phyloP scores from a whole-genome alignment of 495 filamentous ascomycete genomes.

The Pyronema omphalodes region DNA sequence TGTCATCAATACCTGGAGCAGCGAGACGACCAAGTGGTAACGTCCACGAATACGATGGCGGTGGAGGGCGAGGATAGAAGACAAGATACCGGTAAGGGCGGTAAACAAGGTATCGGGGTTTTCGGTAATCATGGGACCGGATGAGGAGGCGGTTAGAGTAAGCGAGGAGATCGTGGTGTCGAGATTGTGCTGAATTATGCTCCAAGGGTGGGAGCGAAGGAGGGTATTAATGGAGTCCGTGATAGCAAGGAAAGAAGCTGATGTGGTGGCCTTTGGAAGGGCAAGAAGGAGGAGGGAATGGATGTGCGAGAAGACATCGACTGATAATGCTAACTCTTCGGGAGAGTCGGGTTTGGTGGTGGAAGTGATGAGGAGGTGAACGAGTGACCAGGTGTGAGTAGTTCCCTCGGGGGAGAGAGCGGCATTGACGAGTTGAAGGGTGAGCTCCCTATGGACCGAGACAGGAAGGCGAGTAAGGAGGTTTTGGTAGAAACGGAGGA shows the following conservation, averaged over 20 bases:
- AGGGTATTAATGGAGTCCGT: slow-evolving; percentile 11
- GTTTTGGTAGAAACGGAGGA: neutral
- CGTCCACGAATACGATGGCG: slow-evolving; percentile 18
- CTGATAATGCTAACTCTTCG: neutral
- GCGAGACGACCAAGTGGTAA: slow-evolving; percentile 19
- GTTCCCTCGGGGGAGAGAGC: slow-evolving; percentile 7
- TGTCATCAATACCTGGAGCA: slow-evolving; percentile 12
- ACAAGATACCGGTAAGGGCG: slow-evolving; percentile 7
- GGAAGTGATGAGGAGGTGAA: slow-evolving; percentile 9
- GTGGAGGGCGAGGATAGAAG: slow-evolving; percentile 11
- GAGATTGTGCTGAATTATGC: slow-evolving; percentile 19
- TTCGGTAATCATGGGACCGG: slow-evolving; percentile 9
- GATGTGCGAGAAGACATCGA: neutral
- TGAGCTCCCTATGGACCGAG: neutral
- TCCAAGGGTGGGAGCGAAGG: slow-evolving; percentile 12
- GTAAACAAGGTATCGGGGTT: slow-evolving; percentile 12
- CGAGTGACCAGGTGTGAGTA: slow-evolving; percentile 4
- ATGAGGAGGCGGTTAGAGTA: slow-evolving; percentile 12
- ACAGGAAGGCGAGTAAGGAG: neutral
- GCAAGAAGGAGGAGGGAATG: neutral
- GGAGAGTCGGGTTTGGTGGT: slow-evolving; percentile 10
- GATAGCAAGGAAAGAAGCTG: slow-evolving; percentile 12
- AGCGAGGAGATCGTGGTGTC: slow-evolving; percentile 17
- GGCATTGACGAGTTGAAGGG: slow-evolving; percentile 4
- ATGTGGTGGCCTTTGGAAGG: slow-evolving; percentile 1